phyloP scores from a whole-genome alignment of 1,284 basidiomycete species.

The Polyporus tsugae region DNA sequence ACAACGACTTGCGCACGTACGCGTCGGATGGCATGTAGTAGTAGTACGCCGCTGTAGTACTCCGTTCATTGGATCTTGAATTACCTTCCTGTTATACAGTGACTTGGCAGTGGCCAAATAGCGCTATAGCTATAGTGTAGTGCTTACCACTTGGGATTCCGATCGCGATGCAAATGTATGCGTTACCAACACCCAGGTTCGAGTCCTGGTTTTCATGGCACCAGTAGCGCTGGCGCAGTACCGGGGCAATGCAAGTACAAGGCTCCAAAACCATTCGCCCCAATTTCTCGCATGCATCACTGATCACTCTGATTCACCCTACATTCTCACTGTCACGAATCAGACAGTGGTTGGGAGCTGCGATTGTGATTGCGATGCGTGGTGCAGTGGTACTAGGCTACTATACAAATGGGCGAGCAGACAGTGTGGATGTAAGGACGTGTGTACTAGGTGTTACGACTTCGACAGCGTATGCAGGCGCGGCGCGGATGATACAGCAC shows the following conservation, averaged over 20 bases:
- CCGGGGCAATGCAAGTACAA: too few relatives aligned
- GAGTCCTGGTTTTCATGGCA: conserved; percentile 20
- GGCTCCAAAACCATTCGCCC: too few relatives aligned
- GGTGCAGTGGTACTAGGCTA: conserved; percentile 8
- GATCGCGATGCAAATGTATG: neutral
- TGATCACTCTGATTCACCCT: neutral
- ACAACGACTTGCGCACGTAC: too few relatives aligned
- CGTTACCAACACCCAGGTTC: conserved; percentile 27
- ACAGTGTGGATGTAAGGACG: conserved; percentile 3
- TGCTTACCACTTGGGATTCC: conserved; percentile 33
- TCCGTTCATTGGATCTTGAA: too few relatives aligned
- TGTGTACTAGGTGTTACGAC: neutral
- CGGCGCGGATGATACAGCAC: neutral
- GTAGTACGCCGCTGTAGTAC: too few relatives aligned
- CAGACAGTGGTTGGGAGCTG: neutral
- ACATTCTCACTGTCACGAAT: neutral
- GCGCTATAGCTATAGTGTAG: conserved; percentile 26
- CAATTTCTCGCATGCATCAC: neutral
- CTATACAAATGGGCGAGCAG: conserved; percentile 26
- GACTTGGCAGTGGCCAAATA: neutral
- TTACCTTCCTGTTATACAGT: neutral
- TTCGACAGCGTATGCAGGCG: neutral
- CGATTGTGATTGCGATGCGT: neutral
- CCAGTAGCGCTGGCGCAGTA: too few relatives aligned
- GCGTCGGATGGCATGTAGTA: too few relatives aligned